Base-by-base conservation (phyloP, 176 grass and related monocot genomes). In the Tillandsia leiboldiana region DNA sequence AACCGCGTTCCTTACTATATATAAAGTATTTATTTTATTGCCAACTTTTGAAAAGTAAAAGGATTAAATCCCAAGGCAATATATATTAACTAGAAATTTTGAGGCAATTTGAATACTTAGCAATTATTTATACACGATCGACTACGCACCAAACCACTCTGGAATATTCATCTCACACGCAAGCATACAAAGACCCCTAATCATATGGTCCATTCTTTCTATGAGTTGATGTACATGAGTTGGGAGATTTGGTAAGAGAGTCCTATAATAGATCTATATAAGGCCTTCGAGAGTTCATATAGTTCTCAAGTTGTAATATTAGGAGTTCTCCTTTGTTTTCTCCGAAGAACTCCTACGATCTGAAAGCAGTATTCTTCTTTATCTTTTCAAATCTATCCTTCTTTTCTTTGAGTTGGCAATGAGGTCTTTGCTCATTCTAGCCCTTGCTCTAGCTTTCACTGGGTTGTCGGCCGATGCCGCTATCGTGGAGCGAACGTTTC, bases 401-500 rank as follows among this genome's bases (percentile, higher is more conserved):
- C 66, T 49, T 62, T 53, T 2, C 28, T 29, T 9, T 13, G 49
- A 8, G 49, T 42, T 61, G 26, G 63, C 24, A 10, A 86, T 90
- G 83, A 12, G 27, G 23, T 71, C 17, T 53, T 68, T 78, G 62
- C 47, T 80, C 24, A 51, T 68, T 47, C 64, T 83, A 8, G 51
- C 48, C 67, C 75, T 81, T 63, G 48, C 57, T 68, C 12, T 83
- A 26, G 53, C 48, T 62, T 72, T 73, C 24, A 11, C 73, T 27
- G 72, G 57, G 72, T 68, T 14, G 15, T 15, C 53, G 64, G 82
- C 74, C 14, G 70, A 86, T 75, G 73, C 79, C 56, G 80, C 70
- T 11, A 56, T 80, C 12, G 82, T 92, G 29, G 80, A 92, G 72
- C 85, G 74, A 63, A 86, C 82, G 15, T 92, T 92, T 65, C 77